Evolutionary conservation across 805 yeast genomes (phyloP).

Genomic region (Suhomyces pyralidae): DNA sequence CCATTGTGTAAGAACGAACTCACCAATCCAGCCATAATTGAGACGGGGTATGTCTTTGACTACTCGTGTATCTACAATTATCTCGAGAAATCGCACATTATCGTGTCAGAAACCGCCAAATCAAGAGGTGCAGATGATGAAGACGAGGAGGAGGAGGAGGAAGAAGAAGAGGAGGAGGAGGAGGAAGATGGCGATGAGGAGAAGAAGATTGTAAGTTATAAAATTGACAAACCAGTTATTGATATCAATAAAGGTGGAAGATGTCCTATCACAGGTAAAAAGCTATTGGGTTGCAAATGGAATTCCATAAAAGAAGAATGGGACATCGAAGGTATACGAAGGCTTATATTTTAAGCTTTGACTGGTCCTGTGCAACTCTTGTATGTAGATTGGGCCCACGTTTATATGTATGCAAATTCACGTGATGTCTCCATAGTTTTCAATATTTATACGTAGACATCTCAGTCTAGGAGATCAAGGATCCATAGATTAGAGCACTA

Average conservation of each 20-base stretch:
- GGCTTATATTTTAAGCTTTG: conserved; percentile 54
- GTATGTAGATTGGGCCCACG: neutral
- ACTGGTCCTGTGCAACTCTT: neutral
- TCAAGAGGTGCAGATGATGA: conserved; percentile 14
- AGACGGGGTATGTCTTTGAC: conserved; percentile 89
- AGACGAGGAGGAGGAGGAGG: conserved; percentile 14
- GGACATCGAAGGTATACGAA: conserved; percentile 72
- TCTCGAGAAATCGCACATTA: conserved; percentile 47
- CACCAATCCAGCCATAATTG: conserved; percentile 80
- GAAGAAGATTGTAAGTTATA: neutral
- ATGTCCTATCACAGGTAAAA: conserved; percentile 81
- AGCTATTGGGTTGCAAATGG: conserved; percentile 67
- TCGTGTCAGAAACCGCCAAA: conserved; percentile 20
- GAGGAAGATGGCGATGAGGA: conserved; percentile 6
- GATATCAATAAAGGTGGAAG: conserved; percentile 55
- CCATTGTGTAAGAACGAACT: conserved; percentile 66
- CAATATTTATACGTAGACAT: neutral
- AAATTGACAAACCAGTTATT: conserved; percentile 2
- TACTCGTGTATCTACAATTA: conserved; percentile 78
- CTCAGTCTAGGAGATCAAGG: neutral
- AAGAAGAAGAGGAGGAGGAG: conserved; percentile 9
- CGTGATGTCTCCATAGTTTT: neutral
- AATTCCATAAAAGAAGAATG: conserved; percentile 56
- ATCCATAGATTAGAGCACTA: neutral
- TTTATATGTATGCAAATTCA: neutral